A percentile compares a stretch with the other conserved stretches of the same genome.
Conservation (phyloP, 352 stramenopile genomes). For the Globisporangium cederbergense region DNA sequence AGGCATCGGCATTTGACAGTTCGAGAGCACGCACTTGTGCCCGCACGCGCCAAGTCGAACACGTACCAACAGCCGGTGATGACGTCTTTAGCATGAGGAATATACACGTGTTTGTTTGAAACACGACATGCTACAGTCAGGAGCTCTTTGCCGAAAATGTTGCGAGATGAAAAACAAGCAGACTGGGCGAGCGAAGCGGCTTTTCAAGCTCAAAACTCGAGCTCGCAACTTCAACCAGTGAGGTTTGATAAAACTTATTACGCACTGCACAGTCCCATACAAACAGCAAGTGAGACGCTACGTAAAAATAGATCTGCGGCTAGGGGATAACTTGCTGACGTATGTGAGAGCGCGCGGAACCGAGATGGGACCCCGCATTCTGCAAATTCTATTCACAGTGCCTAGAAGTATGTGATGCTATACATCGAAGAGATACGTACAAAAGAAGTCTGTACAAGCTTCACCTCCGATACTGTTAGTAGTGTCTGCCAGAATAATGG, state of each 20-base stretch:
- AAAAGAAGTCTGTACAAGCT: neutral
- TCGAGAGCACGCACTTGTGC: neutral
- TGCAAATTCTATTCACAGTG: neutral
- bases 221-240: neutral
- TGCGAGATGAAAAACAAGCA: neutral
- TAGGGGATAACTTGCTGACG: neutral
- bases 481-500: neutral
- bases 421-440: too few relatives aligned
- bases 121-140: too few relatives aligned
- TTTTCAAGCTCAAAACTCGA: neutral
- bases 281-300: slow-evolving; percentile 1
- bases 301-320: neutral
- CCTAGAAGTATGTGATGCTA: neutral
- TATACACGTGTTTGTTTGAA: neutral
- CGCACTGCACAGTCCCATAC: neutral
- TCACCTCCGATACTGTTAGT: neutral
- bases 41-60: neutral
- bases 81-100: neutral
- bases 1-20: neutral
- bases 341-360: neutral
- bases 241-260: neutral
- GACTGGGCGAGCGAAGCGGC: neutral
- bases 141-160: too few relatives aligned
- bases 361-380: neutral
- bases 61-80: neutral